phyloP scores from a whole-genome alignment of 2,329 filamentous ascomycete species.

The Exophiala dermatitidis region DNA sequence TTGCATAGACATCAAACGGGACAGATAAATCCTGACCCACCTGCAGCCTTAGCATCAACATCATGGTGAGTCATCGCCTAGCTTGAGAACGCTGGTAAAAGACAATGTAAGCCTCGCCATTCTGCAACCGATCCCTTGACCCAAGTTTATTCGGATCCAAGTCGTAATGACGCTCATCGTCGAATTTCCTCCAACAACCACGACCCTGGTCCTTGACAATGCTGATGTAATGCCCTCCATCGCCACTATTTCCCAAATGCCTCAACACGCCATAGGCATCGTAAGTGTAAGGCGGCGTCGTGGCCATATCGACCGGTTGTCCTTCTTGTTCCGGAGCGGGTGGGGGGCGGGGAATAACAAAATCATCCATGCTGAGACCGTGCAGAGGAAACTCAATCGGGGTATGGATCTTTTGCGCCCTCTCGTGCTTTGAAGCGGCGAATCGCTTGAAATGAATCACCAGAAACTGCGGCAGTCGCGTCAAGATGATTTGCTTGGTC shows the following conservation, averaged over 20 bases:
- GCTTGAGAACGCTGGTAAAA: slow-evolving; percentile 52
- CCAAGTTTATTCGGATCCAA: slow-evolving; percentile 50
- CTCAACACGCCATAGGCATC: slow-evolving; percentile 80
- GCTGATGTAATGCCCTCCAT: slow-evolving; percentile 72
- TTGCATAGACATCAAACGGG: too few species aligned
- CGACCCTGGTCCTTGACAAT: slow-evolving; percentile 56
- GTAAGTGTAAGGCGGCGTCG: slow-evolving; percentile 59
- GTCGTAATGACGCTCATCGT: slow-evolving; percentile 50
- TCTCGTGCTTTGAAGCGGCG: slow-evolving; percentile 49
- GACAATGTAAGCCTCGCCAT: slow-evolving; percentile 58
- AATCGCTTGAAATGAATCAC: slow-evolving; percentile 72
- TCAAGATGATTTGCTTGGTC: slow-evolving; percentile 65
- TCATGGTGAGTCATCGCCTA: slow-evolving; percentile 9
- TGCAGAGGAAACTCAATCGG: slow-evolving; percentile 71
- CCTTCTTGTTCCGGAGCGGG: slow-evolving; percentile 29
- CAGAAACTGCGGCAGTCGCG: slow-evolving; percentile 69
- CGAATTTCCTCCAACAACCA: slow-evolving; percentile 55
- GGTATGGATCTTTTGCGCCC: slow-evolving; percentile 60
- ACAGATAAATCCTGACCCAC: too few species aligned
- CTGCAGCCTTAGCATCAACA: neutral
- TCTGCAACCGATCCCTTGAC: slow-evolving; percentile 48
- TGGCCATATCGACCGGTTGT: slow-evolving; percentile 30
- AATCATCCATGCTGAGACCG: slow-evolving; percentile 57
- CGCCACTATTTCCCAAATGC: slow-evolving; percentile 61
- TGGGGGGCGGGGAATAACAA: slow-evolving; percentile 47